A percentile compares a stretch with the other conserved stretches of the same genome.
These are phyloP conservation scores for Paecilomyces dactylethromorphus DNA, from an alignment of 2,329 filamentous ascomycete genomes.

Conservation along the genomic window DNA sequence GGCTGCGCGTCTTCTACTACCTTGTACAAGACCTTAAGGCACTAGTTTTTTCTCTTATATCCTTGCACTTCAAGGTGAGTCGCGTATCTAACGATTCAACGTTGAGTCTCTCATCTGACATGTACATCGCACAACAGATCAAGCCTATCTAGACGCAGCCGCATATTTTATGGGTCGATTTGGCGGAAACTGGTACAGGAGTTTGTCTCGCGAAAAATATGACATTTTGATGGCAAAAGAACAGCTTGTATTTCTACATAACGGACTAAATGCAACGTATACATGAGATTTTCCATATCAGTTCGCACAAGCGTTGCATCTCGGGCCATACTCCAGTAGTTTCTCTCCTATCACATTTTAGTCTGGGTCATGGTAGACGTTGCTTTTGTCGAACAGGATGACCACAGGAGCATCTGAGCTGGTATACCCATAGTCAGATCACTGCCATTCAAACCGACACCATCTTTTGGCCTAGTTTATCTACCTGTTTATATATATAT, in stretches of 20 bases:
- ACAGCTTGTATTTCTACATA: neutral
- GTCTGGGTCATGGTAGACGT: neutral
- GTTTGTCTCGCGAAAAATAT: neutral
- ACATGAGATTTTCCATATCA: neutral
- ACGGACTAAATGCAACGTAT: neutral
- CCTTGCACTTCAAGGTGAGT: slow-evolving; percentile 85
- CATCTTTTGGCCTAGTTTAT: neutral
- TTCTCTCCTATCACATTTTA: neutral
- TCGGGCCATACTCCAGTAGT: neutral
- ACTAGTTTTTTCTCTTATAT: slow-evolving; percentile 91
- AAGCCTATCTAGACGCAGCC: slow-evolving; percentile 40
- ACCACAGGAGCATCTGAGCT: neutral
- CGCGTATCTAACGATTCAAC: neutral
- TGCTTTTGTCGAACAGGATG: neutral
- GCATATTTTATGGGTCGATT: neutral
- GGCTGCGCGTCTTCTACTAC: slow-evolving; percentile 96
- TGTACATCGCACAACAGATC: slow-evolving; percentile 32
- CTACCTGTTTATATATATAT: neutral
- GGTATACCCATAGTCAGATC: neutral
- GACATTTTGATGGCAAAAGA: neutral
- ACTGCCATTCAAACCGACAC: neutral
- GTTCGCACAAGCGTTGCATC: neutral
- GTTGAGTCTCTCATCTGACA: slow-evolving; percentile 1
- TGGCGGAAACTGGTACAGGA: neutral
- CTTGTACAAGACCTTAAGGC: slow-evolving; percentile 96